Evolutionary conservation across 768 basidiomycete genomes (phyloP), one percentile per base, ranked within the genome.

Genomic region (Suillus paluster): DNA sequence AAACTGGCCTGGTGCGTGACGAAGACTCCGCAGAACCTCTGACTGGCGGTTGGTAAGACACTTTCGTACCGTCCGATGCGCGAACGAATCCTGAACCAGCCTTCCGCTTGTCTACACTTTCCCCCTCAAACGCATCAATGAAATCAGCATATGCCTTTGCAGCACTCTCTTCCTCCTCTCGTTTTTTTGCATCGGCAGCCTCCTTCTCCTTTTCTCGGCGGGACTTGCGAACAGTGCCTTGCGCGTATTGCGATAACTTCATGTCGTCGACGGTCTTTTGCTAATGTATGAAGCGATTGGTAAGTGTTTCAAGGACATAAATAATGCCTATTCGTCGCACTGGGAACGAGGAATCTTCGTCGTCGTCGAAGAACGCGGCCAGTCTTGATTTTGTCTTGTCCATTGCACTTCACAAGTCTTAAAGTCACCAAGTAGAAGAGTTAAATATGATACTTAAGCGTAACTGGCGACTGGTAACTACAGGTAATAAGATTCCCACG

Each of bases 201-300:
- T 98, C 96, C 70, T 88, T 89, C 72, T 99, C 97, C 69, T 91
- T 91, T 77, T 99, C 96, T 66, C 92, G 83, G 62, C 90, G 88
- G 17, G 95, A 95, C 79, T 99, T 98, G 63, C 89, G 87, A 57
- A 89, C 86, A 41, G 85, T 91, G n/a, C 91, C 95, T 71, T 93
- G 87, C 36, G 92, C 77, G 77, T 92, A 97, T 53, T 92, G 90
- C 39, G 91, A 90, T 62, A 91, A 78, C 77, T 97, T 97, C 68
- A 89, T 85, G 70, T 91, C 89, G 69, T 94, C 93, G 63, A 97
- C 82, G 61, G 90, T 80, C 82, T 90, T 93, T 86, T 87, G 90
- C 93, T 95, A 83, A 68, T 71, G 73, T 79, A 75, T 76, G 73
- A 78, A 79, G 77, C 72, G 77, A 78, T 79, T 78, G 80, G 88